phyloP scores from a whole-genome alignment of 495 filamentous ascomycete genomes.

The Chaetomium tenue region DNA sequence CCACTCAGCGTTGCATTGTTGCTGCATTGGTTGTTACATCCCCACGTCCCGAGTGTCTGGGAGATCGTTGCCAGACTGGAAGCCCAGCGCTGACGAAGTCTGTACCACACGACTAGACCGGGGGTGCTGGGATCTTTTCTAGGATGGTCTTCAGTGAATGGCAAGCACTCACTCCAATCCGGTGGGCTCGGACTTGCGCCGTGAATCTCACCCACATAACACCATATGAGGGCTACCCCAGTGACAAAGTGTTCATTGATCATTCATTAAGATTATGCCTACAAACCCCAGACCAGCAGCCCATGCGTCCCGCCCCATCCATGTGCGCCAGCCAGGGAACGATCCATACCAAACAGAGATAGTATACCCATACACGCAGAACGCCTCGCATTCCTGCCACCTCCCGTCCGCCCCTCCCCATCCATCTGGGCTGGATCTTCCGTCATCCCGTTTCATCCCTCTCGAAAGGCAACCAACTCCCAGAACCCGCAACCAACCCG shows the following conservation, averaged over 20 bases:
- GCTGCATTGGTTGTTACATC: too few relatives aligned
- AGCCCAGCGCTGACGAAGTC: too few relatives aligned
- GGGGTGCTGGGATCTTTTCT: too few relatives aligned
- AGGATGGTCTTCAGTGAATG: too few relatives aligned
- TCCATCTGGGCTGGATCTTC: background rate
- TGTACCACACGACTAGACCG: too few relatives aligned
- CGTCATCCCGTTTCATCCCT: background rate
- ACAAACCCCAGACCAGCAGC: conserved; percentile 3
- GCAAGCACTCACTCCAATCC: too few relatives aligned
- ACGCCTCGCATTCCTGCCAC: conserved; percentile 12
- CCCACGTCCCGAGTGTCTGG: too few relatives aligned
- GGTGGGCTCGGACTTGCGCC: too few relatives aligned
- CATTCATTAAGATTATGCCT: conserved; percentile 20
- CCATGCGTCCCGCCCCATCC: conserved; percentile 5
- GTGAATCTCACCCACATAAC: too few relatives aligned
- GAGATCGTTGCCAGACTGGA: too few relatives aligned
- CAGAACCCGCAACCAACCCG: background rate
- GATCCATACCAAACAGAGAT: conserved; percentile 8
- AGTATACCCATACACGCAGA: conserved; percentile 3
- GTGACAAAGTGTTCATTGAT: conserved; percentile 2
- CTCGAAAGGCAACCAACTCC: conserved; percentile 9
- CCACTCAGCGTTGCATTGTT: too few relatives aligned
- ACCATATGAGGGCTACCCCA: background rate
- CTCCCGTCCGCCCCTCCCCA: too few relatives aligned
- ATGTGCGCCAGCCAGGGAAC: conserved; percentile 2